Conservation (phyloP, 441 rosid species). For the Erodium texanum region DNA sequence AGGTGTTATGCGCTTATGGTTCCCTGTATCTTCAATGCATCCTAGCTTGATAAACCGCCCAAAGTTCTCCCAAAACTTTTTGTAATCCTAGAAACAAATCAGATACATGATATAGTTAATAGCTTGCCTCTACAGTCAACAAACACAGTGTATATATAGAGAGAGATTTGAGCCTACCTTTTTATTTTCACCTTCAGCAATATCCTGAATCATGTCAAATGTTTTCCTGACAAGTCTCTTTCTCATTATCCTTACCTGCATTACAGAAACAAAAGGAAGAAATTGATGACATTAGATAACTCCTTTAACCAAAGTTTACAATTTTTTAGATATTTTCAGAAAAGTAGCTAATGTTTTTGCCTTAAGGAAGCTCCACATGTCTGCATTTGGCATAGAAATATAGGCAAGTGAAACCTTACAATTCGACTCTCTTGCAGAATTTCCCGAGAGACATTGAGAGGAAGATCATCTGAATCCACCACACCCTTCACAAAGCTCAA, state of each 20-base stretch:
- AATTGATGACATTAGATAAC: not conserved
- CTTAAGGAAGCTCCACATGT: too few species aligned
- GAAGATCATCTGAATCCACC: constrained; percentile 91
- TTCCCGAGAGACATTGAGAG: constrained; percentile 92
- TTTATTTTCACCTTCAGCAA: constrained; percentile 74
- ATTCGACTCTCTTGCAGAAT: constrained; percentile 96
- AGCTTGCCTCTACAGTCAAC: not conserved
- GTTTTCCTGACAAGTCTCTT: constrained; percentile 94
- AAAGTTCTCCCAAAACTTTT: constrained; percentile 95
- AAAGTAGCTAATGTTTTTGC: too few species aligned
- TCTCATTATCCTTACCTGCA: constrained; percentile 84
- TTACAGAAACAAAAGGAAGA: not conserved
- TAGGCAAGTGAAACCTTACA: constrained; percentile 32
- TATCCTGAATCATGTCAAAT: constrained; percentile 92
- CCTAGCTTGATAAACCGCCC: constrained; percentile 87
- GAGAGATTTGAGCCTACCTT: constrained; percentile 42
- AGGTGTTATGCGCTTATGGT: constrained; percentile 85
- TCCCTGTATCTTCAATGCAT: constrained; percentile 85
- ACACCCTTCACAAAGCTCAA: constrained; percentile 97
- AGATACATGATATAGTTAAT: not conserved
- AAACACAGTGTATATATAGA: not conserved
- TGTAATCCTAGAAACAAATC: constrained; percentile 59
- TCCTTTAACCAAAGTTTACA: not conserved
- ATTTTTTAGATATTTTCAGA: not conserved
- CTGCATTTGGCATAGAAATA: not conserved